These are phyloP conservation scores for Pseudogymnoascus sp. DNA, from an alignment of 2,329 filamentous ascomycete species.

Conservation along the genomic window DNA sequence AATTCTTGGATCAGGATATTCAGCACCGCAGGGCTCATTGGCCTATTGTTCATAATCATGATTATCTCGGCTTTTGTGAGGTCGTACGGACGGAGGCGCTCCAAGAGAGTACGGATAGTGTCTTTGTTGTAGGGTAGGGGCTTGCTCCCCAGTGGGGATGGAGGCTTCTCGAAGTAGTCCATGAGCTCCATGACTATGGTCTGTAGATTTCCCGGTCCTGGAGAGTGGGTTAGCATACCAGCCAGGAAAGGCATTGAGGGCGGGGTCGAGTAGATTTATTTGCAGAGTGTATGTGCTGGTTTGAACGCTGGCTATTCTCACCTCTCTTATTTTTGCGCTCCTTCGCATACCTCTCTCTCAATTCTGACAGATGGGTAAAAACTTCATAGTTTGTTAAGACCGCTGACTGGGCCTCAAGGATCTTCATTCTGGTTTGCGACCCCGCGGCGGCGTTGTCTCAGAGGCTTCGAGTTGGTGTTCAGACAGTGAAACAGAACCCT, in stretches of 20 bases:
- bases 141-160: constrained; percentile 40
- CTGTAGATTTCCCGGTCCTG: constrained; percentile 47
- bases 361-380: constrained; percentile 53
- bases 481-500: not conserved
- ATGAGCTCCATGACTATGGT: constrained; percentile 59
- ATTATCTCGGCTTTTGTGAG: constrained; percentile 60
- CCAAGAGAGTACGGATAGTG: constrained; percentile 45
- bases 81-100: constrained; percentile 46
- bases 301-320: constrained; percentile 9
- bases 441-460: not conserved
- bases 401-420: constrained; percentile 61
- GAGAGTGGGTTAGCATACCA: not conserved
- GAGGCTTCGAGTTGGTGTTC: not conserved
- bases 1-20: constrained; percentile 59
- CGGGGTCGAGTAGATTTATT: not conserved
- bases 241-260: not conserved
- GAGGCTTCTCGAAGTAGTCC: constrained; percentile 48
- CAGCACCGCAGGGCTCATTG: constrained; percentile 46
- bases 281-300: not conserved
- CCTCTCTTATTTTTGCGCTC: constrained; percentile 34
- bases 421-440: constrained; percentile 44
- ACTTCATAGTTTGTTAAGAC: constrained; percentile 68
- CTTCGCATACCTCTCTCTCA: constrained; percentile 38
- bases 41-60: constrained; percentile 60
- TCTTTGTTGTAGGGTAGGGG: constrained; percentile 38